Conservation (phyloP, 768 basidiomycete species). For the Serpula lacrymans region DNA sequence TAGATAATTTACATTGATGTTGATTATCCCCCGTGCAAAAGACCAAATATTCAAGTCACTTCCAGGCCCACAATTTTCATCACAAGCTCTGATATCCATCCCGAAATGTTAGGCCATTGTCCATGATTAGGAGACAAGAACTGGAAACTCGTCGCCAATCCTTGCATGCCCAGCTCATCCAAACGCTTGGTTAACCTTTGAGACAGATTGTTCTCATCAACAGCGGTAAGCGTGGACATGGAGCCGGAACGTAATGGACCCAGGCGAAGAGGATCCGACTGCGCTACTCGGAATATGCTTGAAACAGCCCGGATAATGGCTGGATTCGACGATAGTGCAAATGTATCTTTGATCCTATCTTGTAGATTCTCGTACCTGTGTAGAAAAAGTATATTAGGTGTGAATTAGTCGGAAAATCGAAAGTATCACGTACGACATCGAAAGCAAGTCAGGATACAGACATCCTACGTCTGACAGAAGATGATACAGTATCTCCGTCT, state of each 20-base stretch:
- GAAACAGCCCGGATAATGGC: constrained; percentile 68
- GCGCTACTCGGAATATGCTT: constrained; percentile 69
- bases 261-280: constrained; percentile 49
- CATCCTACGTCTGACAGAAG: constrained; percentile 69
- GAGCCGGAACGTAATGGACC: constrained; percentile 46
- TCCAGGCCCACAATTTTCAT: constrained; percentile 44
- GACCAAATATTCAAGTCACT: constrained; percentile 8
- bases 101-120: constrained; percentile 61
- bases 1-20: constrained; percentile 13
- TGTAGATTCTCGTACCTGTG: constrained; percentile 71
- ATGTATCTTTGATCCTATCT: constrained; percentile 69
- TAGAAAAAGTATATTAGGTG: constrained; percentile 5
- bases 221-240: constrained; percentile 58
- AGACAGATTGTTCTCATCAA: constrained; percentile 47
- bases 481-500: constrained; percentile 77
- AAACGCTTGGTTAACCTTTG: constrained; percentile 51
- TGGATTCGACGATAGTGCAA: constrained; percentile 69
- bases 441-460: constrained; percentile 67
- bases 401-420: too few relatives aligned
- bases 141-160: constrained; percentile 67
- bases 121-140: constrained; percentile 59
- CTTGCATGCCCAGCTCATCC: constrained; percentile 71
- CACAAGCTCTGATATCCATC: constrained; percentile 70
- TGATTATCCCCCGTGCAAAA: constrained; percentile 2
- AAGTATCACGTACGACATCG: constrained; percentile 58